A percentile compares a stretch with the other conserved stretches of the same genome.
phyloP scores from a whole-genome alignment of 2,329 filamentous ascomycete species.

The Samsoniella hepiali region DNA sequence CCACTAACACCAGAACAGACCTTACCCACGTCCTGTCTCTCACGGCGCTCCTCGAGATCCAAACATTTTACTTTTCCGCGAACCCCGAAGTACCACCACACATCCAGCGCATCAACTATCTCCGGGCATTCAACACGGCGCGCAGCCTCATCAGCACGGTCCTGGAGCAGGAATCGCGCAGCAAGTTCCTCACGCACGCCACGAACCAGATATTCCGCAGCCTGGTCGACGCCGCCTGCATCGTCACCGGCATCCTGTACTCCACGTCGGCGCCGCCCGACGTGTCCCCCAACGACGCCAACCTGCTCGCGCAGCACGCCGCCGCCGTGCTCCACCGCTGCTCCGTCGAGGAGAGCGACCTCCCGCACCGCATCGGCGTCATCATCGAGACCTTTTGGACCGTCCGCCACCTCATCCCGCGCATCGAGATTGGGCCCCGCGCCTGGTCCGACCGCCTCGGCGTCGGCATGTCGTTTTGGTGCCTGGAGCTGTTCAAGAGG shows the following conservation, averaged over 20 bases:
- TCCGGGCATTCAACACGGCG: constrained; percentile 48
- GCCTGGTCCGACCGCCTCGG: constrained; percentile 46
- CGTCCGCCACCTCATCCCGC: constrained; percentile 36
- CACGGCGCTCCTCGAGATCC: constrained; percentile 50
- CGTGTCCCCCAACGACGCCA: constrained; percentile 29
- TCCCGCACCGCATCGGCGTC: constrained; percentile 42
- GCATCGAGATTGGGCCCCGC: constrained; percentile 38
- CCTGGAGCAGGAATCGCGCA: constrained; percentile 40
- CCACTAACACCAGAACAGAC: constrained; percentile 32
- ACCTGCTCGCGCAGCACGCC: constrained; percentile 30
- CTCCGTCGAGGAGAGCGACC: constrained; percentile 47
- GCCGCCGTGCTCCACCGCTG: constrained; percentile 39
- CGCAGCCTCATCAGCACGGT: constrained; percentile 43
- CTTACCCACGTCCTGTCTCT: constrained; percentile 48
- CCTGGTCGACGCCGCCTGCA: constrained; percentile 43
- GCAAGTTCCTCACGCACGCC: constrained; percentile 42
- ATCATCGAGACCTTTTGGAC: constrained; percentile 51
- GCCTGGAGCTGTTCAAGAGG: constrained; percentile 45
- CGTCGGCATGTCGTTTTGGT: constrained; percentile 49
- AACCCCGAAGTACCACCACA: constrained; percentile 37
- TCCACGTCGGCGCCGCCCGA: constrained; percentile 38
- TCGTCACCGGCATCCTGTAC: constrained; percentile 45
- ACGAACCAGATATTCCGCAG: constrained; percentile 50
- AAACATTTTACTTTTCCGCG: constrained; percentile 51
- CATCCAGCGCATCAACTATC: constrained; percentile 42